A percentile compares a stretch with the other conserved stretches of the same genome.
These are phyloP conservation scores for Suillus subalutaceus DNA, from an alignment of 768 basidiomycete genomes.

Conservation along the genomic window DNA sequence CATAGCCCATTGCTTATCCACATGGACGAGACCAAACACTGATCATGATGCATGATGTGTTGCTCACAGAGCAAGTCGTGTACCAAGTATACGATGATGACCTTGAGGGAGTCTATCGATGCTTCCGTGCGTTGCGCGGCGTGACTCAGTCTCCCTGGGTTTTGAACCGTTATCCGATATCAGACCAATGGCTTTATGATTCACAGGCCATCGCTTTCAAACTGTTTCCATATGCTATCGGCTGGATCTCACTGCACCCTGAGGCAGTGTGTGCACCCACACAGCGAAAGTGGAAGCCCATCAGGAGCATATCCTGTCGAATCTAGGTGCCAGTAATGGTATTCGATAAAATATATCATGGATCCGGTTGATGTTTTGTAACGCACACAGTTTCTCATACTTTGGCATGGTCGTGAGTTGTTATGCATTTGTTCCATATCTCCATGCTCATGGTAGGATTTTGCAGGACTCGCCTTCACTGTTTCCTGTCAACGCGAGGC, in stretches of 20 bases:
- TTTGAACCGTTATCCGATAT: neutral
- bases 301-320: neutral
- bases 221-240: neutral
- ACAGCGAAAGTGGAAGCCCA: neutral
- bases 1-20: neutral
- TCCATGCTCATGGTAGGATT: neutral
- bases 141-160: conserved; percentile 3
- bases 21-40: neutral
- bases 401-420: neutral
- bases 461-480: neutral
- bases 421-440: neutral
- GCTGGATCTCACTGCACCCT: neutral
- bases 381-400: neutral
- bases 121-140: conserved; percentile 8
- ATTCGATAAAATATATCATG: neutral
- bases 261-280: neutral
- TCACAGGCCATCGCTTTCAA: neutral
- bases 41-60: neutral
- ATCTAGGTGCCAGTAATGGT: neutral
- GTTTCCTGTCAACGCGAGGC: neutral
- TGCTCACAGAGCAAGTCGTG: conserved; percentile 3
- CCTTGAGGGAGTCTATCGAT: conserved; percentile 9
- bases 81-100: conserved; percentile 5
- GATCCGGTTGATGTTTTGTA: neutral
- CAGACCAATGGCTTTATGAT: neutral